A percentile compares a stretch with the other conserved stretches of the same genome.
phyloP scores from a whole-genome alignment of 2,329 filamentous ascomycete genomes.

The Phyllosticta paracitricarpa region DNA sequence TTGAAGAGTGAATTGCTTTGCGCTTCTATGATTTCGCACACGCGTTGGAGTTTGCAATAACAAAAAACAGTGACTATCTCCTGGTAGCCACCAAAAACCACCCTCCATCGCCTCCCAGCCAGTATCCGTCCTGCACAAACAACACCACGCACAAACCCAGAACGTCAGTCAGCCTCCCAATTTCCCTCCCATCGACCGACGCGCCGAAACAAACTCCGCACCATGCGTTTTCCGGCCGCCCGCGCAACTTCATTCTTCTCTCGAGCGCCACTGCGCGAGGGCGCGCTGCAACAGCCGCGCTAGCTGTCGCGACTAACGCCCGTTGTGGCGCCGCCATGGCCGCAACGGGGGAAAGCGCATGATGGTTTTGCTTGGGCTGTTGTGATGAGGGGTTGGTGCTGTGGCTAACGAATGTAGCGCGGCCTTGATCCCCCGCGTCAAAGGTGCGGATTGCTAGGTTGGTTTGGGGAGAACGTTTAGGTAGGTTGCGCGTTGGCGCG shows the following conservation, averaged over 20 bases:
- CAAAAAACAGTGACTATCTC: too few species aligned
- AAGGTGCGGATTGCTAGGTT: neutral
- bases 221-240: neutral
- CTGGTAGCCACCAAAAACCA: too few species aligned
- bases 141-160: too few species aligned
- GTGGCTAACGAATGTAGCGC: neutral
- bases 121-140: too few species aligned
- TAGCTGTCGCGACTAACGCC: neutral
- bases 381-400: neutral
- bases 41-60: too few species aligned
- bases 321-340: neutral
- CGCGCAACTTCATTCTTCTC: neutral
- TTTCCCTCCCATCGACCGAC: too few species aligned
- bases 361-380: neutral
- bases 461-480: neutral
- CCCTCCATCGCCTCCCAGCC: too few species aligned
- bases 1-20: too few species aligned
- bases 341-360: neutral
- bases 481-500: too few species aligned
- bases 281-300: neutral
- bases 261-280: neutral
- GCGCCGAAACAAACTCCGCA: neutral
- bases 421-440: neutral
- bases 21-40: too few species aligned
- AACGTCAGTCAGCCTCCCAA: too few species aligned